Conservation (phyloP, 208 protist genomes). For the Wallacemonas rigidus region DNA sequence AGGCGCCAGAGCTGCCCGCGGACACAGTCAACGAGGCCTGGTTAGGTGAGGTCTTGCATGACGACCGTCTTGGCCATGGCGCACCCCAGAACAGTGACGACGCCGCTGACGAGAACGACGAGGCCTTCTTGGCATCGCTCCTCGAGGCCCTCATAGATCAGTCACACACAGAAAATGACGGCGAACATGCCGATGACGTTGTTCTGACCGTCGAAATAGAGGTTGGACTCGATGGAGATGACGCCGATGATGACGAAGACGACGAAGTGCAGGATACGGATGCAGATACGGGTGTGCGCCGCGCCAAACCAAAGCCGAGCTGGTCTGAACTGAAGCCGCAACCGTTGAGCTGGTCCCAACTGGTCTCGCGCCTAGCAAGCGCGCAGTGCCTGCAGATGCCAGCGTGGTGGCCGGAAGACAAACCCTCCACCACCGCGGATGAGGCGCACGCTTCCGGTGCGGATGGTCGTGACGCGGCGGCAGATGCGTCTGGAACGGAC, state of each 20-base stretch:
- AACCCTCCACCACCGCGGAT: not conserved
- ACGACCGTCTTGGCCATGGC: not conserved
- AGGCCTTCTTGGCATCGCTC: not conserved
- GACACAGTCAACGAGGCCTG: too few relatives aligned
- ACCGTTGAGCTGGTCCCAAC: conserved; percentile 7
- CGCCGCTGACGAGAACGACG: conserved; percentile 2
- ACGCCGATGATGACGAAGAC: not conserved
- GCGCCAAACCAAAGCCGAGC: not conserved
- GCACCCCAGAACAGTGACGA: not conserved
- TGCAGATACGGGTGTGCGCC: not conserved
- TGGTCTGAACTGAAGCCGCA: not conserved
- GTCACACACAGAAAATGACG: not conserved
- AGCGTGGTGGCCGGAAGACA: not conserved
- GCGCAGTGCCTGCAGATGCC: conserved; percentile 13
- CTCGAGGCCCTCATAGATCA: not conserved
- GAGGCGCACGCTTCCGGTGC: not conserved
- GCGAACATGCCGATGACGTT: not conserved
- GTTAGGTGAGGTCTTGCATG: too few relatives aligned
- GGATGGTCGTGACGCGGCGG: too few relatives aligned
- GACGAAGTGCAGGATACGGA: not conserved
- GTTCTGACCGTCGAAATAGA: not conserved
- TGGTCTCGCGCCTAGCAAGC: not conserved
- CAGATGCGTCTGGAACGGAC: not conserved
- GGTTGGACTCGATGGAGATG: not conserved
- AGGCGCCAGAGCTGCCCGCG: too few relatives aligned